A percentile compares a stretch with the other conserved stretches of the same genome.
Evolutionary conservation across 352 stramenopile species (phyloP).

Genomic region (Pythium myriotylum): DNA sequence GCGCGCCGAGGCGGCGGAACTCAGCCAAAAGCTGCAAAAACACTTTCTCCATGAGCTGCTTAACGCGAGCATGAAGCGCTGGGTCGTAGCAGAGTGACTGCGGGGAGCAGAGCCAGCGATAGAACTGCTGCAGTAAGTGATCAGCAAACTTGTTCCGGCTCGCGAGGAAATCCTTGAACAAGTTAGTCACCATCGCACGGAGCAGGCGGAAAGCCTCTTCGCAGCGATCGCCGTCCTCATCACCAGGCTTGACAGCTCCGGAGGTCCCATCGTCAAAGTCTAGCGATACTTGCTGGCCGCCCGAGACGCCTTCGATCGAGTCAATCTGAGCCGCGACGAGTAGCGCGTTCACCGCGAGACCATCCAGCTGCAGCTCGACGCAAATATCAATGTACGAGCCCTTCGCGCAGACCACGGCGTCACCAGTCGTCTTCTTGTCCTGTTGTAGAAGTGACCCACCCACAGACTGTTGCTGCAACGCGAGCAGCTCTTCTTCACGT

Average conservation of each 20-base stretch:
- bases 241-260: constrained; percentile 15
- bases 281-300: constrained; percentile 52
- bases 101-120: constrained; percentile 93
- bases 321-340: constrained; percentile 73
- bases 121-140: constrained; percentile 95
- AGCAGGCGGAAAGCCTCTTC: constrained; percentile 92
- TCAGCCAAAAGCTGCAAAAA: constrained; percentile 93
- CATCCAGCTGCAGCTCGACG: constrained; percentile 75
- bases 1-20: constrained; percentile 92
- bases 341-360: constrained; percentile 76
- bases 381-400: constrained; percentile 90
- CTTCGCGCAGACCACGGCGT: constrained; percentile 83
- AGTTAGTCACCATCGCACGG: constrained; percentile 90
- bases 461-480: constrained; percentile 76
- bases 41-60: constrained; percentile 95
- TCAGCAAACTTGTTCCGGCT: constrained; percentile 93
- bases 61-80: constrained; percentile 92
- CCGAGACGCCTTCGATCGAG: constrained; percentile 66
- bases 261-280: constrained; percentile 50
- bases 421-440: constrained; percentile 51
- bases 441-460: constrained; percentile 29
- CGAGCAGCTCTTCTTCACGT: constrained; percentile 68
- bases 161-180: constrained; percentile 93
- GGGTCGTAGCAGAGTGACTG: constrained; percentile 94
- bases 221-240: constrained; percentile 70